Evolutionary conservation across 495 filamentous ascomycete species (phyloP).

Genomic region (Xanthoparmelia taractica): DNA sequence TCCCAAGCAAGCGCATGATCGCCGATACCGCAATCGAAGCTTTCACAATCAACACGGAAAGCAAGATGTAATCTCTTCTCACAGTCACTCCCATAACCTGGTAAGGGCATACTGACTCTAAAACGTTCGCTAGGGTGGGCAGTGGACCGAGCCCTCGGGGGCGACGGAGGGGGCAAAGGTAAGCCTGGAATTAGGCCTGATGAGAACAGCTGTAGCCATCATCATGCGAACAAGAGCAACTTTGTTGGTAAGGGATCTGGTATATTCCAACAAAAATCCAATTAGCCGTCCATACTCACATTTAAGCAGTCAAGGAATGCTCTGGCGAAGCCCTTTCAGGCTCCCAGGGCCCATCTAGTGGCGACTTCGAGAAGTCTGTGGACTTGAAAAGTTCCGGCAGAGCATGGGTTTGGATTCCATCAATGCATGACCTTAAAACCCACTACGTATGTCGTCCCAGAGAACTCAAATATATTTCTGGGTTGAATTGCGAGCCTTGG

Average conservation of each 20-base stretch:
- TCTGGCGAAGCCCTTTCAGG: constrained; percentile 3
- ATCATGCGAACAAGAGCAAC: constrained; percentile 47
- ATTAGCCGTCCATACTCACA: neutral
- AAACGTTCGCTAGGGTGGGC: constrained; percentile 46
- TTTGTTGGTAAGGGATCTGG: constrained; percentile 35
- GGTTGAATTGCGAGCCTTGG: neutral
- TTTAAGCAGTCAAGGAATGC: constrained; percentile 2
- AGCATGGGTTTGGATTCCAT: constrained; percentile 56
- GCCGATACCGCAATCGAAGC: neutral
- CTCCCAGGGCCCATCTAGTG: neutral
- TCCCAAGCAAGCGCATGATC: neutral
- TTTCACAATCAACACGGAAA: neutral
- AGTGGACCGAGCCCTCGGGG: constrained; percentile 32
- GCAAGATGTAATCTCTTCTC: neutral
- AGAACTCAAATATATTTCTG: neutral
- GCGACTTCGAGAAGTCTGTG: neutral
- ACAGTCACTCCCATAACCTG: neutral
- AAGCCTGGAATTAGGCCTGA: constrained; percentile 22
- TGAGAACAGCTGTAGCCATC: constrained; percentile 41
- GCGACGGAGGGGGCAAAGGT: neutral
- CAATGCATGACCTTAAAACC: constrained; percentile 45
- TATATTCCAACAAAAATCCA: neutral
- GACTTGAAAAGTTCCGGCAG: constrained; percentile 16
- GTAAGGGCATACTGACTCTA: neutral
- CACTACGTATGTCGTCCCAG: constrained; percentile 42